Percentiles rank a stretch among this genome's conserved stretches.
Conservation (phyloP, 2,329 filamentous ascomycete species). For the Leptographium radiaticola region DNA sequence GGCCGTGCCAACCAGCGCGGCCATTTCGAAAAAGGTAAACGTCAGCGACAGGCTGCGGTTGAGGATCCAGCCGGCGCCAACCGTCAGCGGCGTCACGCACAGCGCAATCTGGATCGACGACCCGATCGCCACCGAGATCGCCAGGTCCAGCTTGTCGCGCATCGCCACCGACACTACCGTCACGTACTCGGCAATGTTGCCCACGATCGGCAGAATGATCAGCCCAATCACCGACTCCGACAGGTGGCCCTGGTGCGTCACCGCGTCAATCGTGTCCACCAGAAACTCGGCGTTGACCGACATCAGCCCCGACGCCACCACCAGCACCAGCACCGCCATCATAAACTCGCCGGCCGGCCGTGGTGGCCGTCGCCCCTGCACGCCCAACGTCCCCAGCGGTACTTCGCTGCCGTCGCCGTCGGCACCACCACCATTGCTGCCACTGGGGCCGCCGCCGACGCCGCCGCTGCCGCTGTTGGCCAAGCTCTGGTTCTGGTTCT, state of each 20-base stretch:
- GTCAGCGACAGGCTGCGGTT: constrained; percentile 58
- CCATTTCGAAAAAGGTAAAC: constrained; percentile 79
- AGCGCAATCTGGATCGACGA: constrained; percentile 74
- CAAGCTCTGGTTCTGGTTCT: constrained; percentile 1
- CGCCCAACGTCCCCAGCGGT: constrained; percentile 12
- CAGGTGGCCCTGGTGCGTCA: constrained; percentile 45
- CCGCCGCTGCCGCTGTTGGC: neutral
- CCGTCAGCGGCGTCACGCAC: constrained; percentile 66
- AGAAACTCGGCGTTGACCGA: constrained; percentile 71
- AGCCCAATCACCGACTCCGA: constrained; percentile 66
- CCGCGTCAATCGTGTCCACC: constrained; percentile 56
- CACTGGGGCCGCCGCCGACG: neutral
- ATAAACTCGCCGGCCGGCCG: constrained; percentile 29
- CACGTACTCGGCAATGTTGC: constrained; percentile 70
- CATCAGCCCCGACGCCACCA: constrained; percentile 56
- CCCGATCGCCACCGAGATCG: constrained; percentile 70
- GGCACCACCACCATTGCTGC: neutral
- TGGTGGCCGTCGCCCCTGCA: constrained; percentile 22
- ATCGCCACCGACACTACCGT: constrained; percentile 70
- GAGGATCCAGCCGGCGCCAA: constrained; percentile 69
- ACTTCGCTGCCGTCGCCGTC: constrained; percentile 39
- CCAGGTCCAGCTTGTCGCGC: constrained; percentile 62
- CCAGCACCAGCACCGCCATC: constrained; percentile 34
- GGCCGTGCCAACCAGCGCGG: constrained; percentile 69
- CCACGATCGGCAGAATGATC: constrained; percentile 67